Evolutionary conservation across 495 filamentous ascomycete genomes (phyloP).

Genomic region (Friedmanniomyces simplex): DNA sequence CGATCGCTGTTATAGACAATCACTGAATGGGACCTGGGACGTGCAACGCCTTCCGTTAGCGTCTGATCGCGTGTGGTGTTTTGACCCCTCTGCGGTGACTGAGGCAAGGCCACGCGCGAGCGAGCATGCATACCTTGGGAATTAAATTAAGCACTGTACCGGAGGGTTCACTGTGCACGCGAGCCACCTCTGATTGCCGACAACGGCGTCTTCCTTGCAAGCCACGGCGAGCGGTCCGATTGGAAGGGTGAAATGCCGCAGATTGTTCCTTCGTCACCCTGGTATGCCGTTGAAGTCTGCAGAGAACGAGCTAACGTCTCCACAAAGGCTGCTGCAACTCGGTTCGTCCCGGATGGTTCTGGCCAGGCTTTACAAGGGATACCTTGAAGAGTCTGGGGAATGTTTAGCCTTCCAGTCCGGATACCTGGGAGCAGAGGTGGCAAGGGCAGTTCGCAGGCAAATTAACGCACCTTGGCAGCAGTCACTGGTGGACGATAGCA

Average conservation of each 20-base stretch:
- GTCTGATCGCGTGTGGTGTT: slow-evolving; percentile 10
- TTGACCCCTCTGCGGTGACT: slow-evolving; percentile 16
- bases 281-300: slow-evolving; percentile 20
- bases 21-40: background rate
- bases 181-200: background rate
- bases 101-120: slow-evolving; percentile 7
- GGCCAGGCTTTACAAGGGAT: slow-evolving; percentile 11
- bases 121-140: slow-evolving; percentile 22
- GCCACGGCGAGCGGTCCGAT: slow-evolving; percentile 21
- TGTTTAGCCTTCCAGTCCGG: slow-evolving; percentile 10
- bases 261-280: slow-evolving; percentile 15
- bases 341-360: slow-evolving; percentile 11
- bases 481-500: background rate
- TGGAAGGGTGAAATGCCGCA: slow-evolving; percentile 17
- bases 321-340: slow-evolving; percentile 16
- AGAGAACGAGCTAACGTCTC: slow-evolving; percentile 37
- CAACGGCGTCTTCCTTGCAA: slow-evolving; percentile 20
- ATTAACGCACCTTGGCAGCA: background rate
- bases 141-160: slow-evolving; percentile 21
- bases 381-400: slow-evolving; percentile 15
- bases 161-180: slow-evolving; percentile 5
- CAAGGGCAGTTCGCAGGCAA: background rate
- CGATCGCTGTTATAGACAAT: slow-evolving; percentile 20
- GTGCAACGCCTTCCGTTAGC: slow-evolving; percentile 5
- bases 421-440: background rate